Conservation (phyloP, 2,329 filamentous ascomycete species). For the Decorospora gaudefroyi region DNA sequence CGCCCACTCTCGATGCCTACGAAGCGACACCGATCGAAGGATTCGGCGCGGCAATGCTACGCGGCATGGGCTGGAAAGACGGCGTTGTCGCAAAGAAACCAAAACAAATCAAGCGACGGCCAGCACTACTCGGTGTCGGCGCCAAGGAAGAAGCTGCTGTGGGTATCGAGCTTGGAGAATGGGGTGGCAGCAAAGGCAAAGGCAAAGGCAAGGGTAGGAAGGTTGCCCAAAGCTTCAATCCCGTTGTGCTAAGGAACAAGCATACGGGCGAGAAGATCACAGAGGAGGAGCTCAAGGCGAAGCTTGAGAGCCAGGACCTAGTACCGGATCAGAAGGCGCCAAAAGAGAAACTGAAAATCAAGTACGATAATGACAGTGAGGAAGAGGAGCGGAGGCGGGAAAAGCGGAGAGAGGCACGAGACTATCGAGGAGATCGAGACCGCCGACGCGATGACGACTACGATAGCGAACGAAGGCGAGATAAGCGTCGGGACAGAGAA, state of each 20-base stretch:
- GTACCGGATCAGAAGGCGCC: slow-evolving; percentile 47
- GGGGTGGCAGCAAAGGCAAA: slow-evolving; percentile 58
- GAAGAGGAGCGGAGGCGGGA: slow-evolving; percentile 25
- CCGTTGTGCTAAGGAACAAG: slow-evolving; percentile 64
- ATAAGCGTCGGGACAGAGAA: slow-evolving; percentile 25
- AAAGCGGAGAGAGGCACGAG: slow-evolving; percentile 21
- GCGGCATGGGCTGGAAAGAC: slow-evolving; percentile 94
- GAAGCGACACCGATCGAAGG: slow-evolving; percentile 89
- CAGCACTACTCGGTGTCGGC: slow-evolving; percentile 84
- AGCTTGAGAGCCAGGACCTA: slow-evolving; percentile 56
- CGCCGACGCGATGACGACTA: slow-evolving; percentile 25
- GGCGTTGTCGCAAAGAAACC: slow-evolving; percentile 58
- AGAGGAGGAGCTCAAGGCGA: slow-evolving; percentile 63
- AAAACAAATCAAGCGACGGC: slow-evolving; percentile 69
- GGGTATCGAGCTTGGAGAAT: slow-evolving; percentile 72
- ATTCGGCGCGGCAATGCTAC: slow-evolving; percentile 85
- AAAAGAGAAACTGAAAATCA: slow-evolving; percentile 16
- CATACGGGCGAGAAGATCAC: slow-evolving; percentile 65
- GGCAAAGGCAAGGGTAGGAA: slow-evolving; percentile 54
- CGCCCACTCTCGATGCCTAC: slow-evolving; percentile 81
- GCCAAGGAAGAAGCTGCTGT: slow-evolving; percentile 73
- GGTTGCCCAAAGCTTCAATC: slow-evolving; percentile 61
- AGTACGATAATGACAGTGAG: slow-evolving; percentile 21
- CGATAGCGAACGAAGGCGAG: slow-evolving; percentile 26
- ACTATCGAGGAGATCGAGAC: slow-evolving; percentile 22